These are phyloP conservation scores for Eucalyptus marginata DNA, from an alignment of 345 rosid species.

Conservation along the genomic window DNA sequence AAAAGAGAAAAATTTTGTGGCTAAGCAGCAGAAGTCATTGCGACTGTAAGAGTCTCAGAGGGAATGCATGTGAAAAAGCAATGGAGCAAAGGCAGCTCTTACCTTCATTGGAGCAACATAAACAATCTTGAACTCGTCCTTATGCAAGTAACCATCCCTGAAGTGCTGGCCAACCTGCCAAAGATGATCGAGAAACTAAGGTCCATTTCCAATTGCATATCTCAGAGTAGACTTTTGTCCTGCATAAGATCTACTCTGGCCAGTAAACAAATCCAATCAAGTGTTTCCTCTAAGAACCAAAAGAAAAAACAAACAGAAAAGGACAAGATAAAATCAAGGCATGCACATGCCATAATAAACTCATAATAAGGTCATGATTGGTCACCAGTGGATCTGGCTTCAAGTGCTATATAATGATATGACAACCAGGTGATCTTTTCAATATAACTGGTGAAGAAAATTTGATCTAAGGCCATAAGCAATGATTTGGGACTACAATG, in stretches of 20 bases:
- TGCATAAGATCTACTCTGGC: background rate
- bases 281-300: background rate
- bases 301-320: background rate
- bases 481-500: background rate
- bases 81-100: background rate
- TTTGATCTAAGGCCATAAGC: background rate
- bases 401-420: background rate
- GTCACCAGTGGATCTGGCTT: background rate
- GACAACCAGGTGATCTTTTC: background rate
- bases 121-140: conserved; percentile 91
- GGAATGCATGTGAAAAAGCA: background rate
- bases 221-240: background rate
- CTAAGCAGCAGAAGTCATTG: background rate
- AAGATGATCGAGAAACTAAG: background rate
- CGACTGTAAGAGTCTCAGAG: background rate
- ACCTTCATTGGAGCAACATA: conserved; percentile 99
- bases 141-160: conserved; percentile 90
- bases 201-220: background rate
- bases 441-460: background rate
- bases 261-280: background rate
- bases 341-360: background rate
- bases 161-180: conserved; percentile 91
- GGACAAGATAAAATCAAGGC: background rate
- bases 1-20: background rate
- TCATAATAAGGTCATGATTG: background rate